Conservation (phyloP, 1,139 yeast species). For the Ogataea hybrid region DNA sequence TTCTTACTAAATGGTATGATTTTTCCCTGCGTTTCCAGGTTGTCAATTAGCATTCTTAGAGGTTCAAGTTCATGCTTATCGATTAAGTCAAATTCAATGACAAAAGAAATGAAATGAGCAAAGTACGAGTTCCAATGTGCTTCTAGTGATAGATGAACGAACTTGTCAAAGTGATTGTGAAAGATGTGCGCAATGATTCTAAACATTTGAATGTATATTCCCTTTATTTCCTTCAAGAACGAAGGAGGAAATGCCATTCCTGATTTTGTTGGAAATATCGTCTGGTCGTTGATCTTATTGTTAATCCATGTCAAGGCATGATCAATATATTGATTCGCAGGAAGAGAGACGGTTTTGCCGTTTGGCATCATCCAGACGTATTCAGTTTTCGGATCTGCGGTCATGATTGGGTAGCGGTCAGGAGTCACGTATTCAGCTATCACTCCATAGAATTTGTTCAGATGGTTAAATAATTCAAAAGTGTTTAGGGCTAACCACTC, state of each 20-base stretch:
- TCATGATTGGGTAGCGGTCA: slow-evolving; percentile 89
- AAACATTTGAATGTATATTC: slow-evolving; percentile 88
- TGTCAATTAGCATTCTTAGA: slow-evolving; percentile 68
- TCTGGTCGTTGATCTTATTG: slow-evolving; percentile 82
- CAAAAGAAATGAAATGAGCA: slow-evolving; percentile 90
- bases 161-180: slow-evolving; percentile 89
- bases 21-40: slow-evolving; percentile 83
- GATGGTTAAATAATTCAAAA: slow-evolving; percentile 82
- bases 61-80: slow-evolving; percentile 83
- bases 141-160: slow-evolving; percentile 84
- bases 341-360: slow-evolving; percentile 75
- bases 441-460: slow-evolving; percentile 86
- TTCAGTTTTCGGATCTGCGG: slow-evolving; percentile 90
- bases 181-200: slow-evolving; percentile 96
- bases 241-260: slow-evolving; percentile 94
- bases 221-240: slow-evolving; percentile 77
- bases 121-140: slow-evolving; percentile 99
- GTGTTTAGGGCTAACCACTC: slow-evolving; percentile 96
- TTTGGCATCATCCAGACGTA: slow-evolving; percentile 87
- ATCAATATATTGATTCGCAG: slow-evolving; percentile 92
- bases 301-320: slow-evolving; percentile 90
- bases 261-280: slow-evolving; percentile 85
- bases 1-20: slow-evolving; percentile 35
- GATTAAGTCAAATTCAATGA: slow-evolving; percentile 77
- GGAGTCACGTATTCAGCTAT: slow-evolving; percentile 87